Evolutionary conservation across 169 alveolate species (phyloP).

Genomic region (Sarcocystis neurona): DNA sequence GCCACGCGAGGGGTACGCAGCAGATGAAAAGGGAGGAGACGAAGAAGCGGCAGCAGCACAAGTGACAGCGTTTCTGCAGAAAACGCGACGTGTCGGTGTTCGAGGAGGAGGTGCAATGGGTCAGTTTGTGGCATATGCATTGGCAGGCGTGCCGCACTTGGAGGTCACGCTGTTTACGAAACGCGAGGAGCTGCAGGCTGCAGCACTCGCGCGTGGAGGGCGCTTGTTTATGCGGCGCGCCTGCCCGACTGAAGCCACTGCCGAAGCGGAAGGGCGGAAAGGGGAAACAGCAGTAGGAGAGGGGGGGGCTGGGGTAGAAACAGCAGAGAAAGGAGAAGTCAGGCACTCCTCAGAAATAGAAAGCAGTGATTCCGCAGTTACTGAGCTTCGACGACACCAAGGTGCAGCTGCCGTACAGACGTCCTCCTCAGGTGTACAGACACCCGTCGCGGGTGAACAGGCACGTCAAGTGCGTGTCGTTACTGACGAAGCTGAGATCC

Average conservation of each 20-base stretch:
- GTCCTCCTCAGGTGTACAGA: too few species aligned
- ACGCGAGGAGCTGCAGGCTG: conserved; percentile 16
- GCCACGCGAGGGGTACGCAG: too few species aligned
- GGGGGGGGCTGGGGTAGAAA: too few species aligned
- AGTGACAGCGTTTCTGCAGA: neutral
- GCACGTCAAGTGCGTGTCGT: neutral
- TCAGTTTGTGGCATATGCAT: conserved; percentile 60
- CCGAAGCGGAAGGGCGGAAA: neutral
- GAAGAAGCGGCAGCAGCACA: neutral
- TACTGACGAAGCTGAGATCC: neutral
- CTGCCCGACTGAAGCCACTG: too few species aligned
- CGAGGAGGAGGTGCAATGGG: conserved; percentile 65
- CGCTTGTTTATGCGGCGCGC: neutral
- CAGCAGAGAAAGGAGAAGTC: too few species aligned
- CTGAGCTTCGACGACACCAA: too few species aligned
- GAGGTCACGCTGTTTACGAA: conserved; percentile 10
- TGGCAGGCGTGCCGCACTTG: conserved; percentile 42
- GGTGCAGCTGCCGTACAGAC: too few species aligned
- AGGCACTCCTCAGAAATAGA: too few species aligned
- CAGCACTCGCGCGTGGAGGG: neutral
- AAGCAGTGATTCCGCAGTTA: too few species aligned
- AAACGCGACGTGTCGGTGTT: conserved; percentile 43
- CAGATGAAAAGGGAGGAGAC: neutral
- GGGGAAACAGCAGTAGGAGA: neutral
- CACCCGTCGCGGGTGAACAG: too few species aligned